These are phyloP conservation scores for Selaginella tamariscina DNA, from an alignment of 75 land plant species.

Conservation along the genomic window DNA sequence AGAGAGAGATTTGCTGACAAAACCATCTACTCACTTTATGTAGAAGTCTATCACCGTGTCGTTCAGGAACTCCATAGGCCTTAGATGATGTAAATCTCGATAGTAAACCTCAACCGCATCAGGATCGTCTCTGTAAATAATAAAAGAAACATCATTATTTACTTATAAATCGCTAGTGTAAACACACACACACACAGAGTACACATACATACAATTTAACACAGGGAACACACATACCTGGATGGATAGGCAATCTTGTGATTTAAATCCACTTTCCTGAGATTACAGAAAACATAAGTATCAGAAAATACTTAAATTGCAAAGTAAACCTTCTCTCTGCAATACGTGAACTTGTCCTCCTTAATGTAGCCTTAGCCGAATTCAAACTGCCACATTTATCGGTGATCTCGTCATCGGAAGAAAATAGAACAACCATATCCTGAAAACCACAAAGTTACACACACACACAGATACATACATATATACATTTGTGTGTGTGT, in stretches of 20 bases:
- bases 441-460: too few species aligned
- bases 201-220: background rate
- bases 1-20: background rate
- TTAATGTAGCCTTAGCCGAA: background rate
- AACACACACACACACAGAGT: background rate
- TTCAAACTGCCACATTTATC: background rate
- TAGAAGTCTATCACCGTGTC: constrained; percentile 10
- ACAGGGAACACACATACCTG: background rate
- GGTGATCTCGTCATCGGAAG: background rate
- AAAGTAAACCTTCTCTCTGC: background rate
- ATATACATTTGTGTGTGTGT: too few species aligned
- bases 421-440: background rate
- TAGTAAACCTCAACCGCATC: constrained; percentile 5
- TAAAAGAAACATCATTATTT: background rate
- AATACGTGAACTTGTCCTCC: background rate
- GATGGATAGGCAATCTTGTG: constrained; percentile 22
- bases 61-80: constrained; percentile 5
- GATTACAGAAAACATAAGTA: background rate
- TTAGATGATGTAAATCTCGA: background rate
- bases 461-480: too few species aligned
- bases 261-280: constrained; percentile 20
- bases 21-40: background rate
- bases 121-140: constrained; percentile 12
- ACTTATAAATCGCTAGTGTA: background rate
- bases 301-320: background rate